phyloP scores from a whole-genome alignment of 2,329 filamentous ascomycete genomes.

The Xylariaceae sp. region DNA sequence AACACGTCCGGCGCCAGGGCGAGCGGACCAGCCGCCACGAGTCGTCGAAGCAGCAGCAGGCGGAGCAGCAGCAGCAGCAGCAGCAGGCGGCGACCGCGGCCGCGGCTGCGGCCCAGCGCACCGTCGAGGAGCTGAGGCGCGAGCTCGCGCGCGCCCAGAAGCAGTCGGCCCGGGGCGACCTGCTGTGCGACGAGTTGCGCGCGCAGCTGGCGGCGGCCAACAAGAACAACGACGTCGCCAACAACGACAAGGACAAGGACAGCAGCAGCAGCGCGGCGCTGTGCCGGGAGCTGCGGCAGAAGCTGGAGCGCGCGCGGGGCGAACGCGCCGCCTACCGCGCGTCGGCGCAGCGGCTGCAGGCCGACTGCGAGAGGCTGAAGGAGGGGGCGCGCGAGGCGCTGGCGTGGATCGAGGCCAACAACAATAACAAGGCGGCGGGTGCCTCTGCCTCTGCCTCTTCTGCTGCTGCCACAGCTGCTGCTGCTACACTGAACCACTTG shows the following conservation, averaged over 20 bases:
- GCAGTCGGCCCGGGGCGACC: conserved; percentile 44
- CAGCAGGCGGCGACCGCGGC: too few relatives aligned
- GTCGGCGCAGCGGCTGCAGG: conserved; percentile 46
- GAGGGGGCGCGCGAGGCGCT: conserved; percentile 30
- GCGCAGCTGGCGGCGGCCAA: conserved; percentile 17
- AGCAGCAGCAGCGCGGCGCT: conserved; percentile 15
- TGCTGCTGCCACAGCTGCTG: too few relatives aligned
- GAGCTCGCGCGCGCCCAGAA: conserved; percentile 31
- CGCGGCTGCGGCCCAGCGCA: conserved; percentile 16
- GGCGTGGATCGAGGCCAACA: conserved; percentile 26
- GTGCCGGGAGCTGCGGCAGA: conserved; percentile 46
- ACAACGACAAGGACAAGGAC: conserved; percentile 16
- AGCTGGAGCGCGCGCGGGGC: conserved; percentile 62
- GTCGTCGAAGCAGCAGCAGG: conserved; percentile 17
- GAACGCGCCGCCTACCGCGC: conserved; percentile 52
- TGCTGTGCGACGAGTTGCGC: conserved; percentile 35
- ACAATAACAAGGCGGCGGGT: conserved; percentile 12
- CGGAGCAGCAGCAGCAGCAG: conserved; percentile 42
- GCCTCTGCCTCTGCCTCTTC: too few relatives aligned
- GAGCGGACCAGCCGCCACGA: conserved; percentile 29
- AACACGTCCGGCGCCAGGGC: conserved; percentile 16
- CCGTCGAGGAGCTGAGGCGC: conserved; percentile 14
- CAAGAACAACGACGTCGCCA: conserved; percentile 15
- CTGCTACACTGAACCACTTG: too few relatives aligned
- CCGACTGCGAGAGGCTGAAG: conserved; percentile 41